phyloP scores from a whole-genome alignment of 2,329 filamentous ascomycete genomes.

The Zasmidium angulare region DNA sequence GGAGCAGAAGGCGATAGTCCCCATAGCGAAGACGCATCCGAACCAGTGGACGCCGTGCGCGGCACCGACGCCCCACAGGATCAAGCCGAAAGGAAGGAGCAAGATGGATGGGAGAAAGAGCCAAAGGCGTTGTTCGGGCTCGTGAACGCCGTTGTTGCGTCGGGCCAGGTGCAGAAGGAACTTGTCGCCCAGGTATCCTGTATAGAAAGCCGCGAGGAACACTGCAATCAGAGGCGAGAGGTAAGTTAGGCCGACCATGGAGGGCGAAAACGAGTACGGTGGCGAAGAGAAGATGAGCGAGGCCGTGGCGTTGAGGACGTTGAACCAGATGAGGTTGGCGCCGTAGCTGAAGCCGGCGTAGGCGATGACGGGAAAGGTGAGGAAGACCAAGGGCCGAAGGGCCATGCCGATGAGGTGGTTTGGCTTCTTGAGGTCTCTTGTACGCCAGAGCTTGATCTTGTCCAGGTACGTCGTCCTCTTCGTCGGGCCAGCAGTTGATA shows the following conservation, averaged over 20 bases:
- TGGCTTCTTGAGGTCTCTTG: slow-evolving; percentile 31
- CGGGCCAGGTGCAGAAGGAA: slow-evolving; percentile 38
- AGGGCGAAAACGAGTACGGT: slow-evolving; percentile 40
- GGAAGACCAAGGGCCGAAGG: slow-evolving; percentile 33
- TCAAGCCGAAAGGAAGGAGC: slow-evolving; percentile 45
- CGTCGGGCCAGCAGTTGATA: neutral
- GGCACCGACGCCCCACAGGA: slow-evolving; percentile 55
- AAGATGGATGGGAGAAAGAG: slow-evolving; percentile 41
- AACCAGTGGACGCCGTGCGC: slow-evolving; percentile 49
- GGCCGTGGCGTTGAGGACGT: slow-evolving; percentile 44
- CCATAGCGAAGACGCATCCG: slow-evolving; percentile 48
- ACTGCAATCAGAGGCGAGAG: slow-evolving; percentile 38
- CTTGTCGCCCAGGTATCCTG: slow-evolving; percentile 38
- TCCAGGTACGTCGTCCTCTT: neutral
- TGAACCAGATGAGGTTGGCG: slow-evolving; percentile 43
- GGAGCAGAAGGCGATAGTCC: slow-evolving; percentile 46
- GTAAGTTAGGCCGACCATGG: slow-evolving; percentile 41
- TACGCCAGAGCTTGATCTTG: slow-evolving; percentile 35
- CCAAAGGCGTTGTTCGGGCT: slow-evolving; percentile 44
- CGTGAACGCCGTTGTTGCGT: slow-evolving; percentile 40
- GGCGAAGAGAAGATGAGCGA: slow-evolving; percentile 40
- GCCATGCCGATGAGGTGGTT: slow-evolving; percentile 33
- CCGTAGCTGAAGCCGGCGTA: slow-evolving; percentile 44
- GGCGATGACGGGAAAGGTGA: slow-evolving; percentile 41
- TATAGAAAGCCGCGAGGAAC: slow-evolving; percentile 37